phyloP scores from a whole-genome alignment of 179 eudicot species.

The Patellifolia procumbens region DNA sequence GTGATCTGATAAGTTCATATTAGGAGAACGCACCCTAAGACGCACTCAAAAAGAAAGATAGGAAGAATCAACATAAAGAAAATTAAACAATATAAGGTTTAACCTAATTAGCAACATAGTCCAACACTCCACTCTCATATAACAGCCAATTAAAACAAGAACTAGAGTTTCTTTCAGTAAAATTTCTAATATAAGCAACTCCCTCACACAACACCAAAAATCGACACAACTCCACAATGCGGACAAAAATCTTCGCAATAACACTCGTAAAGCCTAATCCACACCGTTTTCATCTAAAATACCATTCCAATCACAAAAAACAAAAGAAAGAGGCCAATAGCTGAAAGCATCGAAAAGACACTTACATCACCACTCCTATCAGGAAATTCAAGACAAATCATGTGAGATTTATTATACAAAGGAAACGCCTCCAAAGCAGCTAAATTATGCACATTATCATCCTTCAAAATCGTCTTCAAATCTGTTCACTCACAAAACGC shows the following conservation, averaged over 20 bases:
- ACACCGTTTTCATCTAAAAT: background rate
- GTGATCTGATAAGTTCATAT: too few species aligned
- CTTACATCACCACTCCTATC: slow-evolving; percentile 78
- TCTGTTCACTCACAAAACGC: slow-evolving; percentile 41
- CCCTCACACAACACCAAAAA: background rate
- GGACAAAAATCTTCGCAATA: slow-evolving; percentile 1
- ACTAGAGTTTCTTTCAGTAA: background rate
- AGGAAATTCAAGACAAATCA: slow-evolving; percentile 77
- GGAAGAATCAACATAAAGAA: background rate
- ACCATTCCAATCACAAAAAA: background rate
- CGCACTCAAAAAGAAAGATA: slow-evolving; percentile 2
- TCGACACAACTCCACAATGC: slow-evolving; percentile 10
- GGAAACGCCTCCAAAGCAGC: slow-evolving; percentile 89
- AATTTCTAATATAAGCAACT: background rate
- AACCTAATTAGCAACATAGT: background rate
- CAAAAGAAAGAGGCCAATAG: background rate
- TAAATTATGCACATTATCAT: slow-evolving; percentile 59
- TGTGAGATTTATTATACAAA: slow-evolving; percentile 75
- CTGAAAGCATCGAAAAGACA: slow-evolving; percentile 7
- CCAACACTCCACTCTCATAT: background rate
- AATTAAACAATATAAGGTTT: background rate
- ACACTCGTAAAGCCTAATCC: slow-evolving; percentile 16
- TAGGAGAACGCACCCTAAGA: too few species aligned
- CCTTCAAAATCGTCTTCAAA: slow-evolving; percentile 67
- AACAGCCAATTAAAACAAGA: background rate